Evolutionary conservation across 371 early-diverging fungal genomes (phyloP), one percentile per base, ranked within the genome.

Genomic region (Rhizopus delemar): DNA sequence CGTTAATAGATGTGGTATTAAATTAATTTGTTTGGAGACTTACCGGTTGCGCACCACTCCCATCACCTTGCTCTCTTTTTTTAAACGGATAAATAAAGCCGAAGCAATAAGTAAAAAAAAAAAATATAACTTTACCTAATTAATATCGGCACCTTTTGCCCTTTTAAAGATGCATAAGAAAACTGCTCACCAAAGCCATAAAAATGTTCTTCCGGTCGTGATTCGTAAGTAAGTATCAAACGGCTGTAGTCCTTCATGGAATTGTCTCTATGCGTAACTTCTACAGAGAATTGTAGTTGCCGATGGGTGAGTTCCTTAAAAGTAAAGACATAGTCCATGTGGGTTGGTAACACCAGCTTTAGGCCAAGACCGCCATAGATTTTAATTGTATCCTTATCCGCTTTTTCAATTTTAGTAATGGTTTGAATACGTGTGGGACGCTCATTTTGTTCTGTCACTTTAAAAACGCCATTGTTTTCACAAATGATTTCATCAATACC

Each of bases 151-250:
- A 83, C 73, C 56, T 75, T 77, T 22, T 77, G 70, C 6, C 83
- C 83, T 38, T 81, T 80, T n/a, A 75, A 51, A 11, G 70, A 67
- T 8, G 56, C 52, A 65, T 58, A 63, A 8, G 65, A 63, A 53
- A 70, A 71, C 38, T 77, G 77, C 48, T 81, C 78, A 32, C 83
- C 83, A 64, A 81, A 78, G 0, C 83, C 83, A 66, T 75, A 78
- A 59, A 78, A 73, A 9, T 71, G 57, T 62, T 78, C 78, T 0
- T 73, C 76, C 12, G 62, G 53, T 38, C 68, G 65, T 35, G 68
- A 68, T 22, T 62, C 70, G 32, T 57, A 73, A 1, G 59, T 66
- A 41, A 75, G 29, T 0, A 78, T 43, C 0, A 71, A 31, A 9
- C 74, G 69, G n/a, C 49, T n/a, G 38, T 67, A 70, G 8, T 69